Evolutionary conservation across 2,329 filamentous ascomycete species (phyloP).

Genomic region (Penicillium olsonii): DNA sequence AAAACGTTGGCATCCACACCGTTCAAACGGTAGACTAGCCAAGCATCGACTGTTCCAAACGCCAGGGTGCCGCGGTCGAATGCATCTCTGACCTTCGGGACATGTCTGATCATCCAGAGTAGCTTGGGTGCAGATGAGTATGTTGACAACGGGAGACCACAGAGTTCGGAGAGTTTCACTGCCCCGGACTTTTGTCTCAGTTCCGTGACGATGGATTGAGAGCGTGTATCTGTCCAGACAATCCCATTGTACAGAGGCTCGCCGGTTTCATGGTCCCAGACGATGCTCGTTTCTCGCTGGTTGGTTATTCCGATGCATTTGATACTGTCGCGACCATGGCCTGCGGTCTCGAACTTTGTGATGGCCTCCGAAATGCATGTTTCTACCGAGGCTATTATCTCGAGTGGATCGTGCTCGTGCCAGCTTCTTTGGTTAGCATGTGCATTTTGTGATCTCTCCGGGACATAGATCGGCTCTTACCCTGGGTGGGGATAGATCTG

Average conservation of each 20-base stretch:
- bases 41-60: constrained; percentile 86
- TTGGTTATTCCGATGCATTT: constrained; percentile 81
- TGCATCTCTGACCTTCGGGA: constrained; percentile 68
- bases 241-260: constrained; percentile 81
- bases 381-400: constrained; percentile 73
- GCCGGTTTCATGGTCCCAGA: constrained; percentile 80
- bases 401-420: constrained; percentile 83
- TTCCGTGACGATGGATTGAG: constrained; percentile 71
- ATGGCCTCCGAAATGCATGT: constrained; percentile 75
- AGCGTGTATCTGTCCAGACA: constrained; percentile 87
- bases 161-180: constrained; percentile 66
- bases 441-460: background rate
- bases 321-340: constrained; percentile 66
- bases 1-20: constrained; percentile 68
- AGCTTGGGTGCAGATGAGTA: constrained; percentile 86
- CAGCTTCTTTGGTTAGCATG: constrained; percentile 57
- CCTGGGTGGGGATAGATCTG: constrained; percentile 83
- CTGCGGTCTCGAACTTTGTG: constrained; percentile 65
- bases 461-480: constrained; percentile 53
- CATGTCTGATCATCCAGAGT: constrained; percentile 75
- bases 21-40: constrained; percentile 80
- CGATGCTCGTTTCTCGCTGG: constrained; percentile 83
- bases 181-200: constrained; percentile 68
- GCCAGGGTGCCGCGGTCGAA: constrained; percentile 74
- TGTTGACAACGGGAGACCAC: constrained; percentile 80